phyloP scores from a whole-genome alignment of 2,329 filamentous ascomycete genomes.

The Endothia cerciana region DNA sequence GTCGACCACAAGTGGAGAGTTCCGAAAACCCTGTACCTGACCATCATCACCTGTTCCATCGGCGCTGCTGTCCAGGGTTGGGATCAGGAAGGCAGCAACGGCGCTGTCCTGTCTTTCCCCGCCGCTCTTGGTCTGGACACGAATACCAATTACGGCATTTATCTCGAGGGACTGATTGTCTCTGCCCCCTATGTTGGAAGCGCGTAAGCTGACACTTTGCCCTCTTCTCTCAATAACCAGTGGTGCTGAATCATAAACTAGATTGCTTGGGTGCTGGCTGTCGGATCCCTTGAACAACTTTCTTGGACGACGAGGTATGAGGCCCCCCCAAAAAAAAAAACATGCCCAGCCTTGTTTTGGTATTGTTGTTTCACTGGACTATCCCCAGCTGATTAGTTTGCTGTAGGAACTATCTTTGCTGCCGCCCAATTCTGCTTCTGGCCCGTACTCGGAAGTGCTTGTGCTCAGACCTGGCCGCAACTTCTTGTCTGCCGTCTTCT shows the following conservation, averaged over 20 bases:
- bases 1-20: conserved; percentile 71
- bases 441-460: conserved; percentile 65
- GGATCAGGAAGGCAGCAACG: conserved; percentile 52
- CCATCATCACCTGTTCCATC: conserved; percentile 54
- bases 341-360: background rate
- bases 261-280: conserved; percentile 57
- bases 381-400: background rate
- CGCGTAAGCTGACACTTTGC: conserved; percentile 32
- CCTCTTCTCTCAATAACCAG: background rate
- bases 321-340: no score
- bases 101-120: conserved; percentile 53
- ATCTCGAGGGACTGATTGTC: conserved; percentile 64
- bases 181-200: conserved; percentile 46
- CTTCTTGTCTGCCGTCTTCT: conserved; percentile 69
- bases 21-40: conserved; percentile 65
- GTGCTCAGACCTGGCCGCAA: conserved; percentile 68
- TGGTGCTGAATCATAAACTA: conserved; percentile 37
- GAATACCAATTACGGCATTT: conserved; percentile 49
- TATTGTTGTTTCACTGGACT: background rate
- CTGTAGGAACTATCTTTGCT: conserved; percentile 33
- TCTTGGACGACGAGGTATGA: conserved; percentile 46
- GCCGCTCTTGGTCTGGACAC: conserved; percentile 46
- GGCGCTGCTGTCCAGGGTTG: conserved; percentile 57
- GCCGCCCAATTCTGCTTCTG: conserved; percentile 56
- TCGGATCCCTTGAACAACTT: conserved; percentile 50